Evolutionary conservation across 2,329 filamentous ascomycete species (phyloP), one percentile per base, ranked within the genome.

Genomic region (Trichoderma afroharzianum): DNA sequence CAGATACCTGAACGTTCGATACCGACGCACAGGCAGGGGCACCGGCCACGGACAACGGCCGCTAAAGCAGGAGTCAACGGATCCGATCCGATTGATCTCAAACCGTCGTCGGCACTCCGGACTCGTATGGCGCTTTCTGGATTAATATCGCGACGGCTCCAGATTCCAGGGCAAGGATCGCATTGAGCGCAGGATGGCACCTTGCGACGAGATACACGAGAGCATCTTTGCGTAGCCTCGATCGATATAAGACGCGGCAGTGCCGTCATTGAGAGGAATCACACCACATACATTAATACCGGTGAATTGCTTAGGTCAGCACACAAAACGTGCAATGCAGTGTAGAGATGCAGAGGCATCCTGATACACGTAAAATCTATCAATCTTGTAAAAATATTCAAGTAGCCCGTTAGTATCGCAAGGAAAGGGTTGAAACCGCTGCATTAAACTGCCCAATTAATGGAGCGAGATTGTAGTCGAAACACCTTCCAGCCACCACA

Each of bases 81-180:
- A 62, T 62, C 57, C 21, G 57, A 69, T 69, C 66, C 30, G 66
- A 68, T 68, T 57, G 55, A 69, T 62, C 66, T 62, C 47, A 24
- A 36, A 15, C 33, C 26, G 8, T 53, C 28, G 28, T 32, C 47
- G 47, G 47, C 47, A 53, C 11, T 53, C 47, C 21, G 47, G 4
- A 50, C 4, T n/a, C n/a, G n/a, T n/a, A n/a, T n/a, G 43, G 47
- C 47, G 47, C 47, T 24, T 11, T 53, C 47, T 53, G 11, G 11
- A 24, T 53, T 9, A 43, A 43, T 53, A 24, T 21, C 47, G n/a
- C 9, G 21, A 24, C n/a, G 47, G n/a, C n/a, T 53, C 47, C 5
- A 53, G 47, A 24, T 53, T 53, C 47, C 21, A 2, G 47, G 21
- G 11, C 47, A 57, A 57, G 26, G 26, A 57, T 28, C 53, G 53